phyloP scores from a whole-genome alignment of 192 early-diverging fungal genomes.

The Spizellomyces sp. region DNA sequence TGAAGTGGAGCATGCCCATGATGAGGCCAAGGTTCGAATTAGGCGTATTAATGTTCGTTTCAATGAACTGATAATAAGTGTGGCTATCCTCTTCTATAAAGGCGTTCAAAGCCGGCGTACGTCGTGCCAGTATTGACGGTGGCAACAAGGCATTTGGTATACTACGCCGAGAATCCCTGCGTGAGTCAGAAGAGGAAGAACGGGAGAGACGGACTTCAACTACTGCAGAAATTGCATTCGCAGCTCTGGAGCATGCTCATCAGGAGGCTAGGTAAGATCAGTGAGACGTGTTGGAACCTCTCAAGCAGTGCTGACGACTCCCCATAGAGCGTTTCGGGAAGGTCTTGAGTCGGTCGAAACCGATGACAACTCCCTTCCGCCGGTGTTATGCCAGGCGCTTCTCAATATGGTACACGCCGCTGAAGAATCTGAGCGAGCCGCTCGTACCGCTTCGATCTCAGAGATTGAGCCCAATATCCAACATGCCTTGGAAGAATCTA shows the following conservation, averaged over 20 bases:
- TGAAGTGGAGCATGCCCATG: constrained; percentile 5
- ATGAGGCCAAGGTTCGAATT: constrained; percentile 12
- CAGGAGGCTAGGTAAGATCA: too few species aligned
- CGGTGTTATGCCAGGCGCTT: too few species aligned
- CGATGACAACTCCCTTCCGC: too few species aligned
- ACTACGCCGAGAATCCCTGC: not conserved
- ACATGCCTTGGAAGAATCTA: not conserved
- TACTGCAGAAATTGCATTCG: too few species aligned
- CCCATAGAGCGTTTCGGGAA: too few species aligned
- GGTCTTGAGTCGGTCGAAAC: too few species aligned
- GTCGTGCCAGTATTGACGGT: constrained; percentile 2
- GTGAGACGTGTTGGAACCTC: too few species aligned
- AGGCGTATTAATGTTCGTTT: not conserved
- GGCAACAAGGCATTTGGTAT: not conserved
- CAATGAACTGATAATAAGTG: not conserved
- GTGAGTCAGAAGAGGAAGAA: not conserved
- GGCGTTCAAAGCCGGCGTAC: not conserved
- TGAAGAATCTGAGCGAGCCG: too few species aligned
- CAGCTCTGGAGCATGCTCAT: too few species aligned
- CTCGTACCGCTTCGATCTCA: not conserved
- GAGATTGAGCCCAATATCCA: not conserved
- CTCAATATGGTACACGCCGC: too few species aligned
- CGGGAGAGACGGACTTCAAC: not conserved
- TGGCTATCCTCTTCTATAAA: not conserved
- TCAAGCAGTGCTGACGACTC: too few species aligned